Evolutionary conservation across 228 moss, liverwort and hornwort species (phyloP).

Genomic region (Sphagnum fallax): DNA sequence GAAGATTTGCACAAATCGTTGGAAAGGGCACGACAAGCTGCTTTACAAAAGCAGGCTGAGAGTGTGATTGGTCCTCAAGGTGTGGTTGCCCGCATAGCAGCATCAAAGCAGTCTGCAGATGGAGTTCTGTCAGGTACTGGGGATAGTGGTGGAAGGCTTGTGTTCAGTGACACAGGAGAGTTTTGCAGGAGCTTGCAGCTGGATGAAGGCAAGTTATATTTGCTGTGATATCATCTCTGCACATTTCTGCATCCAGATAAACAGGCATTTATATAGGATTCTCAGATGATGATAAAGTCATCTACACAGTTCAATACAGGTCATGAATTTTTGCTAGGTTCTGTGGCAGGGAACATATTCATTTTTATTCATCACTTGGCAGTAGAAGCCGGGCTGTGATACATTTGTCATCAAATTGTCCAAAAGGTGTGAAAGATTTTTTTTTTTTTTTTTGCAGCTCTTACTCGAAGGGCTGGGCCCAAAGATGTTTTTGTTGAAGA

Average conservation of each 20-base stretch:
- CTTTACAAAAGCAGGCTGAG: constrained; percentile 58
- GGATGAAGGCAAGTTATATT: constrained; percentile 71
- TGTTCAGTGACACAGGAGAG: constrained; percentile 96
- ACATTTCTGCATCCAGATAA: neutral
- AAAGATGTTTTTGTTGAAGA: constrained; percentile 97
- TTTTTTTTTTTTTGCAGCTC: constrained; percentile 48
- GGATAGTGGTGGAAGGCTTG: constrained; percentile 65
- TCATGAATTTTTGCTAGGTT: too few species aligned
- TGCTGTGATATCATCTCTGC: neutral
- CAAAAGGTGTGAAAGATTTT: too few species aligned
- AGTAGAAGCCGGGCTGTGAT: too few species aligned
- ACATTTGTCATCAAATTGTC: too few species aligned
- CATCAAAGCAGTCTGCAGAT: constrained; percentile 35
- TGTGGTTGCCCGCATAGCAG: constrained; percentile 58
- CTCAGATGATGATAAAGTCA: too few species aligned
- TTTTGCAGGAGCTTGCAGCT: constrained; percentile 97
- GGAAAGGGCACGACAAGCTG: constrained; percentile 84
- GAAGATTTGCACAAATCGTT: constrained; percentile 65
- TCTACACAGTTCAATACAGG: too few species aligned
- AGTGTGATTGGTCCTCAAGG: constrained; percentile 54
- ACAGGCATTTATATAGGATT: too few species aligned
- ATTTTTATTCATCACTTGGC: too few species aligned
- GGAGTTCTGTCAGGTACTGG: constrained; percentile 24
- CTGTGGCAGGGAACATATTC: too few species aligned
- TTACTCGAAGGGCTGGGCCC: constrained; percentile 69